phyloP scores from a whole-genome alignment of 768 basidiomycete genomes.

The Piloderma croceum region DNA sequence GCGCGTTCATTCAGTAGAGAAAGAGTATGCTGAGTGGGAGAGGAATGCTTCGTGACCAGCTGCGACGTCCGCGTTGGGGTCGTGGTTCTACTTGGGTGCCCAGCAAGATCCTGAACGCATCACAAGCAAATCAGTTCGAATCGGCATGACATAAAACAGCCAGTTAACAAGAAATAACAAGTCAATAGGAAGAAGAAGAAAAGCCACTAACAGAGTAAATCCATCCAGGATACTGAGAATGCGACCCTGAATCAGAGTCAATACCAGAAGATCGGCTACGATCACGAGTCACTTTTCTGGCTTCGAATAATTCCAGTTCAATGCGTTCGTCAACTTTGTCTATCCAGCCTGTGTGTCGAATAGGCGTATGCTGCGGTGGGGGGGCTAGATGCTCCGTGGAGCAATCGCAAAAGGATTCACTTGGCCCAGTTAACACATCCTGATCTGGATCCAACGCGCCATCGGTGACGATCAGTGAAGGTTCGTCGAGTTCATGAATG shows the following conservation, averaged over 20 bases:
- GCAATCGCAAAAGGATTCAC: constrained; percentile 3
- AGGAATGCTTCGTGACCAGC: constrained; percentile 28
- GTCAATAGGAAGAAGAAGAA: neutral
- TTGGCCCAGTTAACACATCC: constrained; percentile 7
- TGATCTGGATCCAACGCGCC: constrained; percentile 29
- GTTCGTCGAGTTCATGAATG: constrained; percentile 7
- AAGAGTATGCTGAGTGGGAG: constrained; percentile 40
- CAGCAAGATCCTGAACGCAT: too few relatives aligned
- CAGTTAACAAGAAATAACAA: neutral
- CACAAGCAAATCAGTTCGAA: neutral
- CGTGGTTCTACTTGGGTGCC: neutral
- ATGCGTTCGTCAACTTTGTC: constrained; percentile 44
- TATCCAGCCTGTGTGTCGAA: constrained; percentile 53
- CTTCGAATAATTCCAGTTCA: constrained; percentile 48
- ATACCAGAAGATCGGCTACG: too few relatives aligned
- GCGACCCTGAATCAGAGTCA: too few relatives aligned
- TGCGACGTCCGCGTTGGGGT: neutral
- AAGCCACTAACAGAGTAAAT: too few relatives aligned
- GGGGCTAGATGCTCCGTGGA: constrained; percentile 2
- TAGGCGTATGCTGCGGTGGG: constrained; percentile 20
- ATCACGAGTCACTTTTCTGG: constrained; percentile 20
- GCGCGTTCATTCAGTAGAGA: constrained; percentile 56
- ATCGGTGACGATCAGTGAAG: constrained; percentile 51
- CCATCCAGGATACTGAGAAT: too few relatives aligned
- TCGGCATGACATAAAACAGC: neutral